A percentile compares a stretch with the other conserved stretches of the same genome.
Conservation (phyloP, 371 early-diverging fungal species). For the Actinomucor elegans region DNA sequence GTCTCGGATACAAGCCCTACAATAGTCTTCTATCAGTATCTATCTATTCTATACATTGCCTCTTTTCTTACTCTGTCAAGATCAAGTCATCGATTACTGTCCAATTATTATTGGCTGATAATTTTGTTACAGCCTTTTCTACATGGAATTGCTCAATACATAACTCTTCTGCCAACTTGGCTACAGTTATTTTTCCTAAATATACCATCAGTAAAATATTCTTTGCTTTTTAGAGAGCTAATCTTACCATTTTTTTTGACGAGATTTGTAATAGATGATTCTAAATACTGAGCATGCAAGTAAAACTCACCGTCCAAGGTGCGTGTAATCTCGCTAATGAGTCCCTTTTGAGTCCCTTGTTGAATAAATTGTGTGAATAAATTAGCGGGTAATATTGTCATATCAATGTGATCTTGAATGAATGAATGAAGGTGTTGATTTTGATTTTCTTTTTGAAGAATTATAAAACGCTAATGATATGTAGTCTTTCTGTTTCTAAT, state of each 20-base stretch:
- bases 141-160: background rate
- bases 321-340: background rate
- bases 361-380: constrained; percentile 17
- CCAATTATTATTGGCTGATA: constrained; percentile 5
- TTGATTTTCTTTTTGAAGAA: too few species aligned
- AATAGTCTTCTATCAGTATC: too few species aligned
- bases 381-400: constrained; percentile 6
- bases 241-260: constrained; percentile 5
- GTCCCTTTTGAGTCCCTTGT: constrained; percentile 14
- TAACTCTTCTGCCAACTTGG: constrained; percentile 6
- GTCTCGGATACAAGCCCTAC: background rate
- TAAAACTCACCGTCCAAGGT: constrained; percentile 21
- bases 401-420: background rate
- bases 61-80: constrained; percentile 15
- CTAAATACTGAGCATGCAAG: constrained; percentile 1
- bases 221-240: background rate
- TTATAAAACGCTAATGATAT: too few species aligned
- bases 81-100: constrained; percentile 18
- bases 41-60: too few species aligned
- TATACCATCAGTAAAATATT: too few species aligned
- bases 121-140: background rate
- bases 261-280: background rate
- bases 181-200: constrained; percentile 12
- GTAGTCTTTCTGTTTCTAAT: too few species aligned
- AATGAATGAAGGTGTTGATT: too few species aligned